Evolutionary conservation across 2,329 filamentous ascomycete species (phyloP).

Genomic region (Diaporthe longicolla): DNA sequence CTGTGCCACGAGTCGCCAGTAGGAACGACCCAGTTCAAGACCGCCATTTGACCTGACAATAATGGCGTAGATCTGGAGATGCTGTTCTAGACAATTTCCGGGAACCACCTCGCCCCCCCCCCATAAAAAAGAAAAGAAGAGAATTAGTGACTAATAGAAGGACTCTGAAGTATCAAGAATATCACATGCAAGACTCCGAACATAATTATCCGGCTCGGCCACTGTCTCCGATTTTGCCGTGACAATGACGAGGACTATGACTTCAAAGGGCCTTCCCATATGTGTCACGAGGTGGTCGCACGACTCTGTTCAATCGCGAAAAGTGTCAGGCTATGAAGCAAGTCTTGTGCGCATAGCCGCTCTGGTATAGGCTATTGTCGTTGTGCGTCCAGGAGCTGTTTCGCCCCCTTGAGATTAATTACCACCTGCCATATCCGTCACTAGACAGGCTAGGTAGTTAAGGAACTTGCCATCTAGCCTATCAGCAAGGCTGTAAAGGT

Average conservation of each 20-base stretch:
- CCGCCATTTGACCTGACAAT: too few relatives aligned
- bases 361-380: background rate
- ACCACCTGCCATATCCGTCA: constrained; percentile 6
- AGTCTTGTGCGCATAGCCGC: background rate
- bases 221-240: background rate
- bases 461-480: background rate
- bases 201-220: too few relatives aligned
- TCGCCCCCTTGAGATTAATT: background rate
- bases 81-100: too few relatives aligned
- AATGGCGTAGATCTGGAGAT: too few relatives aligned
- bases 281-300: background rate
- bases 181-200: background rate
- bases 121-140: too few relatives aligned
- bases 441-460: background rate
- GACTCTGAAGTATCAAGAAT: too few relatives aligned
- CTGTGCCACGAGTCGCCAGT: too few relatives aligned
- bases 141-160: too few relatives aligned
- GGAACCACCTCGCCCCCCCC: too few relatives aligned
- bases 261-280: background rate
- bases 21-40: too few relatives aligned
- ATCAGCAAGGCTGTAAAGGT: background rate
- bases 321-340: background rate
- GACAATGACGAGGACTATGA: background rate
- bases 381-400: background rate
- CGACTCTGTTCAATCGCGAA: background rate